A percentile compares a stretch with the other conserved stretches of the same genome.
phyloP scores from a whole-genome alignment of 2,329 filamentous ascomycete species.

The Juglanconis oblonga region DNA sequence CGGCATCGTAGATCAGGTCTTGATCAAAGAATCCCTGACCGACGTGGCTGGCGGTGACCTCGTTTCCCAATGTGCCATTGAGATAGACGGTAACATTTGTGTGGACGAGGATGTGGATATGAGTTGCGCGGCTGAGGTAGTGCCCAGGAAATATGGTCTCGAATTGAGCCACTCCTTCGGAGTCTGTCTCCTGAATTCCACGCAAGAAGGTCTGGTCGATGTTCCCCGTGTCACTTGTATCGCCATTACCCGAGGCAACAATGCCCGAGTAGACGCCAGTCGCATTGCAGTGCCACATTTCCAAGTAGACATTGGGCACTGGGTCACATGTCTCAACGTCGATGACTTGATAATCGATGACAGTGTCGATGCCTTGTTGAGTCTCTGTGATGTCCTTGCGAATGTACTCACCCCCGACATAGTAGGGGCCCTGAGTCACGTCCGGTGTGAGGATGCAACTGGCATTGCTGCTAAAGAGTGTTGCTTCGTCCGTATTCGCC shows the following conservation, averaged over 20 bases:
- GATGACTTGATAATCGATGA: constrained; percentile 27
- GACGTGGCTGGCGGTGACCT: constrained; percentile 28
- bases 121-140: constrained; percentile 43
- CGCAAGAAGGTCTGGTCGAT: constrained; percentile 40
- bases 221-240: constrained; percentile 36
- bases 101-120: constrained; percentile 36
- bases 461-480: constrained; percentile 33
- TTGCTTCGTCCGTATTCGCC: constrained; percentile 25
- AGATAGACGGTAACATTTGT: constrained; percentile 32
- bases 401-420: constrained; percentile 49
- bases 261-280: constrained; percentile 37
- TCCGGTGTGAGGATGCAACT: constrained; percentile 46
- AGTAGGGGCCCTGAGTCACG: constrained; percentile 48
- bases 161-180: constrained; percentile 37
- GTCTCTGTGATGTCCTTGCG: constrained; percentile 45
- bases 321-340: constrained; percentile 53
- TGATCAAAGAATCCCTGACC: constrained; percentile 31
- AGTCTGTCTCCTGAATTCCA: constrained; percentile 37
- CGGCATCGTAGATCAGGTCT: constrained; percentile 21
- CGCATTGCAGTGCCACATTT: constrained; percentile 50
- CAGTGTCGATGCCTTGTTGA: constrained; percentile 26
- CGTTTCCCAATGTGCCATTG: constrained; percentile 39
- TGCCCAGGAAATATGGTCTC: constrained; percentile 43
- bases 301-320: constrained; percentile 45
- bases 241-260: constrained; percentile 33